A percentile compares a stretch with the other conserved stretches of the same genome.
These are phyloP conservation scores for Athelia sp. DNA, from an alignment of 1,284 basidiomycete genomes.

Conservation along the genomic window DNA sequence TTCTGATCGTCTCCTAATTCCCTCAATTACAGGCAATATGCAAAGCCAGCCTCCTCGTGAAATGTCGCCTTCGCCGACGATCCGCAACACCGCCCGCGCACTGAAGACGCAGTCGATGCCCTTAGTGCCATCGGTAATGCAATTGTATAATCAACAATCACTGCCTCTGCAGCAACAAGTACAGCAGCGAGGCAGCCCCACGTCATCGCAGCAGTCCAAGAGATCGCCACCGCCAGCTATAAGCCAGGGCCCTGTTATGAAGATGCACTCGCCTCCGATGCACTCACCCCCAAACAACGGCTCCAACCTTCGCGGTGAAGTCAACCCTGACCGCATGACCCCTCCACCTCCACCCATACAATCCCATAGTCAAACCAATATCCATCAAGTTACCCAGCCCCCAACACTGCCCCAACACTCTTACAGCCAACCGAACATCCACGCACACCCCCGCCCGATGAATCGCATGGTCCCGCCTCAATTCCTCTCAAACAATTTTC, in stretches of 20 bases:
- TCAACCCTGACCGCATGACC: conserved; percentile 29
- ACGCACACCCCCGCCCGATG: conserved; percentile 51
- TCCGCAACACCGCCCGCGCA: conserved; percentile 52
- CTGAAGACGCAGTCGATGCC: conserved; percentile 59
- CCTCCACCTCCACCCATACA: conserved; percentile 36
- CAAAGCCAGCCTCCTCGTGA: conserved; percentile 54
- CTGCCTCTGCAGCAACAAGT: conserved; percentile 19
- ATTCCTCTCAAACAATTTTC: conserved; percentile 45
- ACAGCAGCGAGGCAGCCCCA: conserved; percentile 32
- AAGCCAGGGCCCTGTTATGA: too few species aligned
- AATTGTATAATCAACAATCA: conserved; percentile 33
- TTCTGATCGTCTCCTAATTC: conserved; percentile 14
- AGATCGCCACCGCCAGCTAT: too few species aligned
- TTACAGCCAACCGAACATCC: conserved; percentile 27
- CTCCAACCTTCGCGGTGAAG: conserved; percentile 13
- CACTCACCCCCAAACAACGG: not conserved
- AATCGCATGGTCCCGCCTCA: conserved; percentile 45
- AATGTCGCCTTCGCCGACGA: conserved; percentile 62
- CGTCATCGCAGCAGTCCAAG: conserved; percentile 22
- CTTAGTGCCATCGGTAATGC: conserved; percentile 48
- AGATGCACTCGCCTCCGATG: not conserved
- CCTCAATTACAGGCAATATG: conserved; percentile 26
- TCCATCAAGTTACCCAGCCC: conserved; percentile 15
- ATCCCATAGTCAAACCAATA: conserved; percentile 19
- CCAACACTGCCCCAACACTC: conserved; percentile 25